Percentiles rank a stretch among this genome's conserved stretches.
These are phyloP conservation scores for Malus asiatica DNA, from an alignment of 306 rosid species.

Conservation along the genomic window DNA sequence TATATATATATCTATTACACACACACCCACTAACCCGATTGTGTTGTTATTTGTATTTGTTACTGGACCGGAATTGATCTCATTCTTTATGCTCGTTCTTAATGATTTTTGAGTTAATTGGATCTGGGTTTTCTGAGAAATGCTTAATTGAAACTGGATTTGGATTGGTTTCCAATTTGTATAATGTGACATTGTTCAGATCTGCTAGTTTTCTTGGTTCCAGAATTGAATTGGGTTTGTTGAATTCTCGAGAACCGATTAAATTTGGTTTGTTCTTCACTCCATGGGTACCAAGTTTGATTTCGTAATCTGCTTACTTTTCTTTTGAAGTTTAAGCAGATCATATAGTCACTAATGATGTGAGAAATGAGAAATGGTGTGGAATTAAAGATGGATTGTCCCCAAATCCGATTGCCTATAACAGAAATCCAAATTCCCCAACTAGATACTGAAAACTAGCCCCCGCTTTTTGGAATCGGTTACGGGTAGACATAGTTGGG, in stretches of 20 bases:
- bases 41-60: not conserved
- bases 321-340: not conserved
- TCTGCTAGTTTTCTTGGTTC: not conserved
- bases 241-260: not conserved
- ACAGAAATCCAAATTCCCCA: not conserved
- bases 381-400: not conserved
- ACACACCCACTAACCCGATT: not conserved
- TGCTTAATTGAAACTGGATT: not conserved
- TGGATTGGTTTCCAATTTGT: not conserved
- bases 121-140: conserved; percentile 6
- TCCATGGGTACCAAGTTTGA: not conserved
- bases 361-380: not conserved
- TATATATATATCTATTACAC: not conserved
- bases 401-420: not conserved
- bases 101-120: not conserved
- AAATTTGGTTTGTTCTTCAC: not conserved
- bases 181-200: conserved; percentile 2
- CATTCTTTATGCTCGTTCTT: not conserved
- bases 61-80: not conserved
- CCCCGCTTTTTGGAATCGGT: not conserved
- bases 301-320: not conserved
- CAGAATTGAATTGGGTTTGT: not conserved
- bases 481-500: not conserved
- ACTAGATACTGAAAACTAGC: not conserved
- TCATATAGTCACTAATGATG: not conserved